Base-by-base conservation (phyloP, 306 rosid genomes). In the Vigna unguiculata region DNA sequence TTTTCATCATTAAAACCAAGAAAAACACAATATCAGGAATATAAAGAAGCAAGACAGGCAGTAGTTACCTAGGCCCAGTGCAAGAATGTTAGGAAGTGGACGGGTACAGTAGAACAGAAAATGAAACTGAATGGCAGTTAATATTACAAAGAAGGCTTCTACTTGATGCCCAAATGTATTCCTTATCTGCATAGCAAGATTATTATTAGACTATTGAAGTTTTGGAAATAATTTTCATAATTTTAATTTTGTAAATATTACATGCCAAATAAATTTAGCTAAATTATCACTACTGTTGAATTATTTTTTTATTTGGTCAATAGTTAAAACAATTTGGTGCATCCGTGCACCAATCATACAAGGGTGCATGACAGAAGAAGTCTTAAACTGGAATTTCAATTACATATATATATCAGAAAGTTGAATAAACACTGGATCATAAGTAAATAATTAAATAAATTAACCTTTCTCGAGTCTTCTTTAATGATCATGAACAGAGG, bases 41-140 rank as follows among this genome's bases (percentile, higher is more conserved):
- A 13, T 24, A 32, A 51, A 77, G 64, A 61, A 20, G 69, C 62
- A 66, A 38, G 53, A 52, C 22, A 45, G 75, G 70, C 49, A 78
- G 78, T 70, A 70, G 78, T 69, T 90, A 94, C 98, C 97, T 81
- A 76, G 71, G 78, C 90, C 87, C 79, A 90, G 75, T 70, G 97
- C 98, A 62, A 94, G 87, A 75, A 87, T 83, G 83, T 91, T 91
- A 36, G 96, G 95, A 63, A 94, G 98, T 0, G 96, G 98, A 48
- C 96, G 96, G 16, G 95, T 85, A 76, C 93, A 91, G 70, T 94
- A 94, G 88, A 91, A 94, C 78, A 94, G 85, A 79, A 90, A 75
- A 79, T 94, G 98, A 84, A 91, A 94, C 85, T 94, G 97, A 85
- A 86, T 20, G 49, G 91, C 90, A 46, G 95, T 88, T 17, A 94